phyloP scores from a whole-genome alignment of 768 basidiomycete genomes.

The Rickenella mellea region DNA sequence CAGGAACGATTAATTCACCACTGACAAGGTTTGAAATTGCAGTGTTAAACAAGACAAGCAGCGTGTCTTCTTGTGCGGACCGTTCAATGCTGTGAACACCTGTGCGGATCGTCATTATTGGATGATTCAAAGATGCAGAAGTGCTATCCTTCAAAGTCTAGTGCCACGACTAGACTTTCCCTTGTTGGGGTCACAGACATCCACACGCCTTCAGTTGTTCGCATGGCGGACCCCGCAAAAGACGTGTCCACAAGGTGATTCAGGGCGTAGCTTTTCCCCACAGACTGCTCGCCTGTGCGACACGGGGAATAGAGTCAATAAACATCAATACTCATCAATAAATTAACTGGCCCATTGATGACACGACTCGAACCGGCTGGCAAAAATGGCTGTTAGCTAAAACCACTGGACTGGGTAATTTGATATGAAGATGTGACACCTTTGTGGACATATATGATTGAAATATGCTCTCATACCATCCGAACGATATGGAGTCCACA shows the following conservation, averaged over 20 bases:
- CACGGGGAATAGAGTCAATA: not conserved
- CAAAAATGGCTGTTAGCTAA: not conserved
- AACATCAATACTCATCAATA: not conserved
- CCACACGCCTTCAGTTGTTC: conserved; percentile 62
- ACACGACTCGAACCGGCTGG: conserved; percentile 55
- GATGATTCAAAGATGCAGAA: not conserved
- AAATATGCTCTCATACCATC: conserved; percentile 59
- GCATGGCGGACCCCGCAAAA: conserved; percentile 57
- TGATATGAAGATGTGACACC: conserved; percentile 19
- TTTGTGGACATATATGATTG: conserved; percentile 52
- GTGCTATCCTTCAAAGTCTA: conserved; percentile 53
- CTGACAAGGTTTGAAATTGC: conserved; percentile 55
- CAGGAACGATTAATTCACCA: not conserved
- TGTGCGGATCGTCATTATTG: conserved; percentile 6
- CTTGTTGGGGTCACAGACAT: conserved; percentile 56
- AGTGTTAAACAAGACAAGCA: conserved; percentile 56
- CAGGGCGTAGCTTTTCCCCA: conserved; percentile 49
- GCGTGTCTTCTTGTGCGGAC: conserved; percentile 52
- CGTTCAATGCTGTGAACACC: conserved; percentile 59
- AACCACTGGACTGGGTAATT: not conserved
- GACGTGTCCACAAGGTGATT: conserved; percentile 58
- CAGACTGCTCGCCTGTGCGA: conserved; percentile 45
- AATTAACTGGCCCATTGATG: conserved; percentile 43
- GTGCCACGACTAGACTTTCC: conserved; percentile 42
- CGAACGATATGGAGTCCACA: conserved; percentile 44